A percentile compares a stretch with the other conserved stretches of the same genome.
phyloP scores from a whole-genome alignment of 371 early-diverging fungal genomes.

The Haplosporangium sp. region DNA sequence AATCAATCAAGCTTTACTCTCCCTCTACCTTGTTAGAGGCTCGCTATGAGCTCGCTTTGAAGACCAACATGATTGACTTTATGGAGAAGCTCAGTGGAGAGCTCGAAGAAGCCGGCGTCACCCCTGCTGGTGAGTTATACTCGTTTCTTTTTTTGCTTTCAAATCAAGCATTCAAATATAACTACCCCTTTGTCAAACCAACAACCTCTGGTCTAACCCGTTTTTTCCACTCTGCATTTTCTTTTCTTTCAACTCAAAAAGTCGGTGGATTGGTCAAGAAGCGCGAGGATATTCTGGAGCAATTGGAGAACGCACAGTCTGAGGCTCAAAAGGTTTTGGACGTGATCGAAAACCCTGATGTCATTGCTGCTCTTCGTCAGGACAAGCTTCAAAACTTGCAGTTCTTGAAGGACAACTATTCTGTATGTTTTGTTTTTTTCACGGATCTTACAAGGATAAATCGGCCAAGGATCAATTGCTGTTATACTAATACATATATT shows the following conservation, averaged over 20 bases:
- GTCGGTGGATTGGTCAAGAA: conserved; percentile 76
- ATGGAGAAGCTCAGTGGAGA: conserved; percentile 83
- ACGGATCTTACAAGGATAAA: too few relatives aligned
- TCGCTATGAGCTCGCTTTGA: conserved; percentile 86
- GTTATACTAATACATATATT: not conserved
- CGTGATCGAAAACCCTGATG: conserved; percentile 91
- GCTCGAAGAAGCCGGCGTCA: conserved; percentile 76
- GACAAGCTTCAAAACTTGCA: conserved; percentile 91
- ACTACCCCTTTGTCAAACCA: not conserved
- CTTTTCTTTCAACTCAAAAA: not conserved
- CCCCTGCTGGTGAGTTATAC: conserved; percentile 67
- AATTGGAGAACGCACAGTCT: conserved; percentile 78
- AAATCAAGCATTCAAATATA: too few relatives aligned
- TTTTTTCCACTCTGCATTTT: not conserved
- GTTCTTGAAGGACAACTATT: conserved; percentile 85
- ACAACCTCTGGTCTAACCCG: not conserved
- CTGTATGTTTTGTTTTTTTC: conserved; percentile 58
- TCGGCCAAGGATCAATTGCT: too few relatives aligned
- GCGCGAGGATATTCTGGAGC: conserved; percentile 78
- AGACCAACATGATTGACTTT: conserved; percentile 95
- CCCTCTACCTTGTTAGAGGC: conserved; percentile 73
- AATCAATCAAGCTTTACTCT: conserved; percentile 52
- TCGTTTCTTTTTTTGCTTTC: not conserved
- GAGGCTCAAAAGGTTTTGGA: conserved; percentile 88
- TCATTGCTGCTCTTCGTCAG: conserved; percentile 88